Evolutionary conservation across 352 stramenopile genomes (phyloP).

Genomic region (Achlya hypogyna): DNA sequence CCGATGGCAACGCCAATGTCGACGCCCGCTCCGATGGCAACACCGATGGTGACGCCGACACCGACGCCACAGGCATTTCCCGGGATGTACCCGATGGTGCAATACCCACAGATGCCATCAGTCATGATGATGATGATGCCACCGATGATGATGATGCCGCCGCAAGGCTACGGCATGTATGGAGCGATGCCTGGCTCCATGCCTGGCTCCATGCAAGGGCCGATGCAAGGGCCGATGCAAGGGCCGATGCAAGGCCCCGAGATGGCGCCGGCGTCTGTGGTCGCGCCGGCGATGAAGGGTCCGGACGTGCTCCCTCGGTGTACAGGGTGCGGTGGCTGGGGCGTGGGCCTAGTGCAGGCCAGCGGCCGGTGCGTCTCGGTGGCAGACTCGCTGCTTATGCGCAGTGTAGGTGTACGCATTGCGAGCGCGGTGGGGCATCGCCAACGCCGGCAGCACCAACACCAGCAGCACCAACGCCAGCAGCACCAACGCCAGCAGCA

Average conservation of each 20-base stretch:
- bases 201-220: not conserved
- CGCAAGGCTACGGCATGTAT: not conserved
- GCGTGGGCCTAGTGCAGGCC: not conserved
- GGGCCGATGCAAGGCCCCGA: not conserved
- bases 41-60: not conserved
- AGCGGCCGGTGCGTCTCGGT: not conserved
- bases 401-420: not conserved
- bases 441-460: not conserved
- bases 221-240: not conserved
- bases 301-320: slow-evolving; percentile 2
- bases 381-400: not conserved
- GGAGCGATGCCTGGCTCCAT: not conserved
- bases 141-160: slow-evolving; percentile 7
- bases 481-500: not conserved
- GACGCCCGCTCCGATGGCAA: not conserved
- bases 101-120: not conserved
- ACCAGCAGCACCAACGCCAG: not conserved
- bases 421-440: not conserved
- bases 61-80: not conserved
- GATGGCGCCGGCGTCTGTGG: not conserved
- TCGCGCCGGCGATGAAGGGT: not conserved
- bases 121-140: slow-evolving; percentile 7
- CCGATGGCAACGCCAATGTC: not conserved
- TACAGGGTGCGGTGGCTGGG: slow-evolving; percentile 5
- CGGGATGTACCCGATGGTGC: not conserved